phyloP scores from a whole-genome alignment of 352 stramenopile species.

The Peronosclerospora sorghi region DNA sequence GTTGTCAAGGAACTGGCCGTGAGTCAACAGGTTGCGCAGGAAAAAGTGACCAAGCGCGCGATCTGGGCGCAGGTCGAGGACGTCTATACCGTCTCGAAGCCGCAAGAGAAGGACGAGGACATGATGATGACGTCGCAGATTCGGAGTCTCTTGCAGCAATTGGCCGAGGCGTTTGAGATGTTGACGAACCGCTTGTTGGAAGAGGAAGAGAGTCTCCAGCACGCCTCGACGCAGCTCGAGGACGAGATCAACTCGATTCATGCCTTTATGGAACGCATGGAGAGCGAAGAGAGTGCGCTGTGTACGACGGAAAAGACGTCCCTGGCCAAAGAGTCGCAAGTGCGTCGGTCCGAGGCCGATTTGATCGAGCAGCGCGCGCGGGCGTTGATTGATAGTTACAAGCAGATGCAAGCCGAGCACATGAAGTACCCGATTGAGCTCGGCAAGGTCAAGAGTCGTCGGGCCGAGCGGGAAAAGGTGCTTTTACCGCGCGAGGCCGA shows the following conservation, averaged over 20 bases:
- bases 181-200: slow-evolving; percentile 76
- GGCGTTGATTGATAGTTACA: slow-evolving; percentile 78
- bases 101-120: slow-evolving; percentile 84
- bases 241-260: slow-evolving; percentile 83
- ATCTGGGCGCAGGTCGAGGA: slow-evolving; percentile 79
- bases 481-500: slow-evolving; percentile 58
- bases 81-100: slow-evolving; percentile 71
- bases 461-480: slow-evolving; percentile 60
- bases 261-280: slow-evolving; percentile 84
- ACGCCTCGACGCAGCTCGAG: slow-evolving; percentile 72
- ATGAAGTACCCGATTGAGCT: slow-evolving; percentile 76
- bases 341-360: slow-evolving; percentile 67
- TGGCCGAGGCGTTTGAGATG: slow-evolving; percentile 84
- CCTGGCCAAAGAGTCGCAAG: slow-evolving; percentile 73
- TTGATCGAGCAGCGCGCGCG: slow-evolving; percentile 79
- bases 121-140: slow-evolving; percentile 90
- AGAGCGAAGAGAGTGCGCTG: slow-evolving; percentile 77
- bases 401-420: slow-evolving; percentile 80
- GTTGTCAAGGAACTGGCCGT: slow-evolving; percentile 52
- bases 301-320: slow-evolving; percentile 79
- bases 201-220: slow-evolving; percentile 76
- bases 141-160: slow-evolving; percentile 71
- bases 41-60: slow-evolving; percentile 79
- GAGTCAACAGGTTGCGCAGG: slow-evolving; percentile 50
- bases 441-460: slow-evolving; percentile 72